phyloP scores from a whole-genome alignment of 106 monocot species.

The Dendrobium huoshanense region DNA sequence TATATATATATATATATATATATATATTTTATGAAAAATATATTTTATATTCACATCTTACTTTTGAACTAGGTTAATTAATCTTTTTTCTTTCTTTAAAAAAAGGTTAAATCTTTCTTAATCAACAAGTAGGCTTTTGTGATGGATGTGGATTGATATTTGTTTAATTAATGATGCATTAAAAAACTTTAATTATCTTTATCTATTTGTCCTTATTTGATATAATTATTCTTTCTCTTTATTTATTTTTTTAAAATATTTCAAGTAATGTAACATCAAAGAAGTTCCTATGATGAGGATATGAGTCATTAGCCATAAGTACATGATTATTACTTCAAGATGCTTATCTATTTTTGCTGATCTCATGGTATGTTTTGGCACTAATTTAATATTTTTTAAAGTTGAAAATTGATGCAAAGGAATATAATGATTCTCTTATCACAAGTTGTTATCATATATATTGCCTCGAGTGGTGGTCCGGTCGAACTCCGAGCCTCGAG shows the following conservation, averaged over 20 bases:
- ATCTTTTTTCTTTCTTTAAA: too few relatives aligned
- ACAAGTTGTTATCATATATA: too few relatives aligned
- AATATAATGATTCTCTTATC: too few relatives aligned
- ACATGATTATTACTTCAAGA: background rate
- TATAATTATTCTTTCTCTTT: background rate
- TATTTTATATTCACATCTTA: background rate
- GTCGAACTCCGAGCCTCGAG: too few relatives aligned
- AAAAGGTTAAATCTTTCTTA: background rate
- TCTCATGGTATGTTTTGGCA: background rate
- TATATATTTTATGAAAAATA: too few relatives aligned
- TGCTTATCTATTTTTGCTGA: background rate
- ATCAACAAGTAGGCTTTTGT: background rate
- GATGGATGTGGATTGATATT: background rate
- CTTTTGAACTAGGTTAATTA: too few relatives aligned
- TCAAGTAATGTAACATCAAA: background rate
- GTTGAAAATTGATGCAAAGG: too few relatives aligned
- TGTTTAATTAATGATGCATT: background rate
- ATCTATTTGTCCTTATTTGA: background rate
- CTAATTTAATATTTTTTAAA: too few relatives aligned
- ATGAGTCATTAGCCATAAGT: background rate
- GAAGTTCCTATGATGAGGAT: background rate
- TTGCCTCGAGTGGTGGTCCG: too few relatives aligned
- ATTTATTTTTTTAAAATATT: too few relatives aligned
- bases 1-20: too few relatives aligned
- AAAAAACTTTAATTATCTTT: background rate